phyloP scores from a whole-genome alignment of 805 yeast species.

The Wickerhamomyces xylosicus region DNA sequence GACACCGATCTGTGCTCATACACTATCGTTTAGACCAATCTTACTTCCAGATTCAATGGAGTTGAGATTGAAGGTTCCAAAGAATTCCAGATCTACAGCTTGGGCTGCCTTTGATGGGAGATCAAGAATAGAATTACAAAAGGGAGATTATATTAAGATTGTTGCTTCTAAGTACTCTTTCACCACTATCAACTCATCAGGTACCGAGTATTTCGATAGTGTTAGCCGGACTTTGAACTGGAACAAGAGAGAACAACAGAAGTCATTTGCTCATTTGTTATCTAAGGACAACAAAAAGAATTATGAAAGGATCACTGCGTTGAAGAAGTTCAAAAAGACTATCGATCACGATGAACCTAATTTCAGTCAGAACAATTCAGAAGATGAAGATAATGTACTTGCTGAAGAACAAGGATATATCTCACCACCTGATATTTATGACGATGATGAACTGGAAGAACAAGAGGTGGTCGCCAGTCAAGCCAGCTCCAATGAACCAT shows the following conservation, averaged over 20 bases:
- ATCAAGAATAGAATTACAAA: conserved; percentile 65
- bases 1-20: conserved; percentile 95
- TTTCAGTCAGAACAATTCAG: conserved; percentile 16
- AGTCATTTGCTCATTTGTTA: conserved; percentile 57
- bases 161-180: conserved; percentile 86
- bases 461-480: too few relatives aligned
- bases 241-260: conserved; percentile 87
- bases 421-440: conserved; percentile 20
- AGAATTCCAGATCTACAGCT: conserved; percentile 77
- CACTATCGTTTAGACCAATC: conserved; percentile 86
- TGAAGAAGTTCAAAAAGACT: neutral
- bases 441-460: conserved; percentile 8
- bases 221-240: conserved; percentile 83
- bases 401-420: conserved; percentile 15
- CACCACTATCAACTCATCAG: conserved; percentile 76
- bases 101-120: conserved; percentile 98
- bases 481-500: neutral
- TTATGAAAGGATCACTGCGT: conserved; percentile 18
- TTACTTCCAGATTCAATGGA: conserved; percentile 89
- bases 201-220: conserved; percentile 73
- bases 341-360: conserved; percentile 7
- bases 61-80: conserved; percentile 73
- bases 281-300: conserved; percentile 45
- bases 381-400: conserved; percentile 12
- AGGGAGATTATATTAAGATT: conserved; percentile 80